phyloP scores from a whole-genome alignment of 306 rosid species.

The Corylus americana region DNA sequence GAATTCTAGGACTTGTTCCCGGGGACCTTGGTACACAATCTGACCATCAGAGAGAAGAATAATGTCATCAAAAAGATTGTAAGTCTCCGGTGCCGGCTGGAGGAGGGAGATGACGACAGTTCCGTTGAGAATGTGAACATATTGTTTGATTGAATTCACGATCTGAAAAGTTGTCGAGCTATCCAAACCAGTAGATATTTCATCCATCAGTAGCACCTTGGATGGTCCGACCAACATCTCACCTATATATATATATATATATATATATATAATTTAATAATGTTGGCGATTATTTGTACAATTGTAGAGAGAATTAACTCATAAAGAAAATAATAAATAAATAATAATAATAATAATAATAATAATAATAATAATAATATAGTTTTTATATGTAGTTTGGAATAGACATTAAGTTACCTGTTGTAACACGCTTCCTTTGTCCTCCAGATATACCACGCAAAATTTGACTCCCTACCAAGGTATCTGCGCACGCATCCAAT shows the following conservation, averaged over 20 bases:
- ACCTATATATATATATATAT: constrained; percentile 30
- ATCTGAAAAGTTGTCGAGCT: constrained; percentile 66
- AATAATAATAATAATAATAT: too few relatives aligned
- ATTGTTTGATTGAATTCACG: constrained; percentile 45
- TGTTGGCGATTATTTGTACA: background rate
- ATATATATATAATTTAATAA: background rate
- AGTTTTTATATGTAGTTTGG: too few relatives aligned
- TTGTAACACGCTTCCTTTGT: constrained; percentile 79
- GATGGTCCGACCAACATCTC: constrained; percentile 68
- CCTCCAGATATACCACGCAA: constrained; percentile 91
- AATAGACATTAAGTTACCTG: constrained; percentile 31
- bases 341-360: too few relatives aligned
- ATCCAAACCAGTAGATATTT: constrained; percentile 61
- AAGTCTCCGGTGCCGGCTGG: constrained; percentile 64
- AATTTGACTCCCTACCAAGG: constrained; percentile 75
- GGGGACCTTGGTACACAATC: constrained; percentile 60
- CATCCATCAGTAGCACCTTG: constrained; percentile 61
- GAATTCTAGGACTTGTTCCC: constrained; percentile 47
- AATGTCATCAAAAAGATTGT: constrained; percentile 55
- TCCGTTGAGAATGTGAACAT: constrained; percentile 45
- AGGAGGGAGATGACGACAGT: constrained; percentile 54
- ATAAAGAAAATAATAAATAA: too few relatives aligned
- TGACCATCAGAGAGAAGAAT: constrained; percentile 56
- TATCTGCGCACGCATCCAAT: constrained; percentile 79
- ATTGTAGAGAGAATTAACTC: background rate